phyloP scores from a whole-genome alignment of 768 basidiomycete genomes.

The Mycena vitilis region DNA sequence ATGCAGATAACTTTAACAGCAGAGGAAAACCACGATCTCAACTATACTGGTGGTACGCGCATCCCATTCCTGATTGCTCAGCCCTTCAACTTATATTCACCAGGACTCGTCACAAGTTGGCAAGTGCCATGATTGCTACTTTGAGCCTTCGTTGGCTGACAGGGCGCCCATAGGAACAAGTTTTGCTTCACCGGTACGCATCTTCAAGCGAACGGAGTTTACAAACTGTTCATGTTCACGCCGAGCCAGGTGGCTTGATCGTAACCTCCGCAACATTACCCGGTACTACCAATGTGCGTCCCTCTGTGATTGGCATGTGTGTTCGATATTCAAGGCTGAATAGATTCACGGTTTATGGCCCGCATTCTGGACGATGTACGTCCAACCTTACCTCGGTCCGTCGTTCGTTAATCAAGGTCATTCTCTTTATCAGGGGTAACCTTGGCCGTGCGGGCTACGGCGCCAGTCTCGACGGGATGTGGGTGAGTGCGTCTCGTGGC shows the following conservation, averaged over 20 bases:
- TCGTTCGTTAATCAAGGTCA: too few species aligned
- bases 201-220: too few species aligned
- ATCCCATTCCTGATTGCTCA: background rate
- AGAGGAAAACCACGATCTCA: conserved; percentile 74
- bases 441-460: conserved; percentile 27
- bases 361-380: too few species aligned
- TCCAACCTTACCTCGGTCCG: too few species aligned
- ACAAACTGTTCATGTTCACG: too few species aligned
- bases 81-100: too few species aligned
- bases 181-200: too few species aligned
- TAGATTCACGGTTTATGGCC: too few species aligned
- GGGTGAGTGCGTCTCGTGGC: conserved; percentile 11
- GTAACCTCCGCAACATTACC: conserved; percentile 75
- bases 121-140: background rate
- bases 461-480: conserved; percentile 85
- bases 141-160: background rate
- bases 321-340: background rate
- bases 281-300: conserved; percentile 69
- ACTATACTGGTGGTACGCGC: conserved; percentile 55
- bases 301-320: conserved; percentile 73
- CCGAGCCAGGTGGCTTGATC: conserved; percentile 63
- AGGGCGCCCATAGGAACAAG: conserved; percentile 66
- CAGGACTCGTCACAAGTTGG: conserved; percentile 29
- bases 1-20: conserved; percentile 79
- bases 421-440: conserved; percentile 24